phyloP scores from a whole-genome alignment of 257 asterid species.

The Solanum etuberosum region DNA sequence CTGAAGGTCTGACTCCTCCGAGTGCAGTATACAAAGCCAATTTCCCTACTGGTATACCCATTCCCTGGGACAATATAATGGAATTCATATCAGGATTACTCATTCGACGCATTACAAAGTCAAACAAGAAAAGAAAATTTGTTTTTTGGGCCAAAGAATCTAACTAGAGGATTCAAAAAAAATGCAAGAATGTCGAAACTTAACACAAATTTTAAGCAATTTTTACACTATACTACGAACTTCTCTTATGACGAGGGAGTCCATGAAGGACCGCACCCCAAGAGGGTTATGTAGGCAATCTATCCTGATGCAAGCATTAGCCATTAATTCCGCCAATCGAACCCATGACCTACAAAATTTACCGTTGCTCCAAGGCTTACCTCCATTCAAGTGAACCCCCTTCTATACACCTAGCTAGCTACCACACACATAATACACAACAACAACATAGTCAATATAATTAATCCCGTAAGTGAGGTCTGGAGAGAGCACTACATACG shows the following conservation, averaged over 20 bases:
- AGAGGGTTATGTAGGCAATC: not conserved
- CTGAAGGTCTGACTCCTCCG: constrained; percentile 93
- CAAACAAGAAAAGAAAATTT: not conserved
- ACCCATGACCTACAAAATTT: not conserved
- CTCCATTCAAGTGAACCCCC: not conserved
- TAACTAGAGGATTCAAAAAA: not conserved
- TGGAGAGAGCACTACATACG: not conserved
- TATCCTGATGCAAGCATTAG: not conserved
- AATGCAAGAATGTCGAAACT: not conserved
- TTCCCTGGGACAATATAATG: constrained; percentile 42
- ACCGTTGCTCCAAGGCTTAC: not conserved
- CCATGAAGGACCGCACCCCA: not conserved
- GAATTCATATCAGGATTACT: constrained; percentile 1
- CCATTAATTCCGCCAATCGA: not conserved
- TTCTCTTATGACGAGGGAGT: not conserved
- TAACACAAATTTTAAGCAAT: not conserved
- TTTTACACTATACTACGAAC: not conserved
- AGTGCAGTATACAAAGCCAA: constrained; percentile 81
- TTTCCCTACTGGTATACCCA: constrained; percentile 99
- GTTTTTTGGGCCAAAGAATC: not conserved
- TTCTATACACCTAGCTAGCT: not conserved
- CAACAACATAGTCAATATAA: not conserved
- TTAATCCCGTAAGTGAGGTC: not conserved
- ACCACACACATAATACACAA: not conserved
- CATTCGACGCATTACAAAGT: not conserved